Conservation (phyloP, 805 yeast species). For the Ogataea pilisensis region DNA sequence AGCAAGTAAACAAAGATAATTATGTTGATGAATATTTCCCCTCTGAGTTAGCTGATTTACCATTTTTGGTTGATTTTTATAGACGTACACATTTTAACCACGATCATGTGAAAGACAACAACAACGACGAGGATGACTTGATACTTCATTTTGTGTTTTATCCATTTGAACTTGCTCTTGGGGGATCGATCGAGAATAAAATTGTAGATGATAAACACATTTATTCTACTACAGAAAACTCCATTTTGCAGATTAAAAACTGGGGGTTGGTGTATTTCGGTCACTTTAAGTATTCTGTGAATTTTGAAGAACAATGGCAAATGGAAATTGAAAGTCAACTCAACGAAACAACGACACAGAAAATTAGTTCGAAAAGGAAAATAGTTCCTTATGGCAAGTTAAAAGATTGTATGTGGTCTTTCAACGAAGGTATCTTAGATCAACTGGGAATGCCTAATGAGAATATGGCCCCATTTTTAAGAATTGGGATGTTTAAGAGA, state of each 20-base stretch:
- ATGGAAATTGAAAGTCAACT: no score
- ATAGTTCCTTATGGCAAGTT: not conserved
- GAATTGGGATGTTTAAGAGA: slow-evolving; percentile 22
- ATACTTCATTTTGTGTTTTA: slow-evolving; percentile 19
- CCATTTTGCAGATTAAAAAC: slow-evolving; percentile 12
- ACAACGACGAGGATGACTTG: not conserved
- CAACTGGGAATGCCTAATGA: slow-evolving; percentile 17
- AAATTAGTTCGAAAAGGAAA: not conserved
- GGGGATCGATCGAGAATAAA: slow-evolving; percentile 13
- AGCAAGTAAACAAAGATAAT: not conserved
- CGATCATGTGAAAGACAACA: not conserved
- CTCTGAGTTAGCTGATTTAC: slow-evolving; percentile 20
- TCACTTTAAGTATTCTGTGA: slow-evolving; percentile 8
- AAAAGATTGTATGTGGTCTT: slow-evolving; percentile 25
- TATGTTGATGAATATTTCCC: slow-evolving; percentile 21
- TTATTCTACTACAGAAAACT: slow-evolving; percentile 19
- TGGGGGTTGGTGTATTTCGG: slow-evolving; percentile 30
- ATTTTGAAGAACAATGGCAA: no score
- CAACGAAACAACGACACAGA: no score
- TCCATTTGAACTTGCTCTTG: slow-evolving; percentile 22
- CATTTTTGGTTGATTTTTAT: slow-evolving; percentile 19
- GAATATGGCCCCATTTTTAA: slow-evolving; percentile 20
- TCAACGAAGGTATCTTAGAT: slow-evolving; percentile 19
- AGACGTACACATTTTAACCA: not conserved
- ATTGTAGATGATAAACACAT: slow-evolving; percentile 12